These are phyloP conservation scores for Candida takata DNA, from an alignment of 805 yeast genomes.

Conservation along the genomic window DNA sequence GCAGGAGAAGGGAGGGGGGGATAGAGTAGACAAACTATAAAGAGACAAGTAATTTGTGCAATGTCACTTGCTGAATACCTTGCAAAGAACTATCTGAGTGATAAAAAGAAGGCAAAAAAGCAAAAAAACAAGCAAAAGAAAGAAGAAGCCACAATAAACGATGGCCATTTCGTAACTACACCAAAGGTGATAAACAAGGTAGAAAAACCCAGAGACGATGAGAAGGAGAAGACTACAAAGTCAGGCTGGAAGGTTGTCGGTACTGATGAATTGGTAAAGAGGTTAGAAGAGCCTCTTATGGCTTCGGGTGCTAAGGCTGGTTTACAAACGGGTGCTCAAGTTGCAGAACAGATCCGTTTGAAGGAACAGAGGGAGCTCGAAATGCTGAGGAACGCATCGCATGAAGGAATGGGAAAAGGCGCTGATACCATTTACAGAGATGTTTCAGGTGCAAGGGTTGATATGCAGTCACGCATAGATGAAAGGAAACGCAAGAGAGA, in stretches of 20 bases:
- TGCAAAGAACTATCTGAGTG: slow-evolving; percentile 35
- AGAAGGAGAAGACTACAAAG: slow-evolving; percentile 8
- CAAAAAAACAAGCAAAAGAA: slow-evolving; percentile 6
- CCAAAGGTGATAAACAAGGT: slow-evolving; percentile 23
- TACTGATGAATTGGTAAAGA: slow-evolving; percentile 10
- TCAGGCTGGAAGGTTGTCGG: slow-evolving; percentile 20
- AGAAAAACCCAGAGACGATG: slow-evolving; percentile 2
- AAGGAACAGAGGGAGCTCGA: slow-evolving; percentile 23
- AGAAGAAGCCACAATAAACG: too few species aligned
- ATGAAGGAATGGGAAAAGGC: slow-evolving; percentile 9
- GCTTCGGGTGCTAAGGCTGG: slow-evolving; percentile 35
- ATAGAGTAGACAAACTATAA: too few species aligned
- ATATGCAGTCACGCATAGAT: slow-evolving; percentile 27
- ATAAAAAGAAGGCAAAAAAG: slow-evolving; percentile 23
- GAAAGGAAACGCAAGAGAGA: slow-evolving; percentile 23
- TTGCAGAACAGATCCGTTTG: slow-evolving; percentile 29
- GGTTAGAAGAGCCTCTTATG: slow-evolving; percentile 10
- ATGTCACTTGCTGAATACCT: slow-evolving; percentile 44
- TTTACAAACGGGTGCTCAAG: slow-evolving; percentile 39
- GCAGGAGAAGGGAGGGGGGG: too few species aligned
- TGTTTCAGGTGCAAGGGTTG: slow-evolving; percentile 46
- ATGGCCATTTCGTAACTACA: too few species aligned
- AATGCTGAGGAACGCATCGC: slow-evolving; percentile 11
- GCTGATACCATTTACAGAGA: slow-evolving; percentile 53
- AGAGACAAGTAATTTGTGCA: too few species aligned